phyloP scores from a whole-genome alignment of 2,329 filamentous ascomycete species.

The Exophiala sideris region DNA sequence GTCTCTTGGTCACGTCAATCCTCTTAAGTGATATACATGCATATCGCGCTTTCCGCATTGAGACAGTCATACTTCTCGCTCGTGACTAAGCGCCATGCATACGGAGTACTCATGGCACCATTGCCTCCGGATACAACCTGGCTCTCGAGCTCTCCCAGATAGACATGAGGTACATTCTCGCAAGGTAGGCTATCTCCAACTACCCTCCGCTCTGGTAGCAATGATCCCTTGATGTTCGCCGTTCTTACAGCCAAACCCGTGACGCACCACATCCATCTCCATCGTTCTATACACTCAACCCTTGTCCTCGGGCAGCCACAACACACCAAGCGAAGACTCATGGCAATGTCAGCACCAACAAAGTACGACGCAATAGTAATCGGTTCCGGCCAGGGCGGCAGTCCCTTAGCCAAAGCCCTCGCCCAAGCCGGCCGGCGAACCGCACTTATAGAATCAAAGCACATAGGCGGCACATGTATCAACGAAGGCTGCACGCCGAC shows the following conservation, averaged over 20 bases:
- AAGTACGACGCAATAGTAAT: constrained; percentile 47
- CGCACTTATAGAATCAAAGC: constrained; percentile 47
- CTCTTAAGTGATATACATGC: neutral
- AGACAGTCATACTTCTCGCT: neutral
- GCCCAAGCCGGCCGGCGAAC: constrained; percentile 45
- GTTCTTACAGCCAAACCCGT: too few species aligned
- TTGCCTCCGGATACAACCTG: too few species aligned
- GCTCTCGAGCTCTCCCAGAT: too few species aligned
- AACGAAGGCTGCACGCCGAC: constrained; percentile 58
- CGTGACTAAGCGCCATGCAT: constrained; percentile 19
- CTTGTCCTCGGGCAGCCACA: neutral
- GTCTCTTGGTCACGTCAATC: too few species aligned
- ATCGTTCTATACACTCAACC: too few species aligned
- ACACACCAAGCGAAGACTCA: neutral
- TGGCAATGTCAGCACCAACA: constrained; percentile 23
- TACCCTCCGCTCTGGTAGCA: too few species aligned
- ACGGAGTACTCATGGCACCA: too few species aligned
- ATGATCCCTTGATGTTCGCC: too few species aligned
- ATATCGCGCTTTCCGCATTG: neutral
- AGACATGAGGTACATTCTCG: too few species aligned
- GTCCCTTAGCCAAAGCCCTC: constrained; percentile 49
- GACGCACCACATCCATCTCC: too few species aligned
- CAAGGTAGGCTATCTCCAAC: too few species aligned
- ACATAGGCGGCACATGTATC: constrained; percentile 53
- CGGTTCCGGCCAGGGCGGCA: constrained; percentile 54